Evolutionary conservation across 345 rosid genomes (phyloP).

Genomic region (Excoecaria agallocha): DNA sequence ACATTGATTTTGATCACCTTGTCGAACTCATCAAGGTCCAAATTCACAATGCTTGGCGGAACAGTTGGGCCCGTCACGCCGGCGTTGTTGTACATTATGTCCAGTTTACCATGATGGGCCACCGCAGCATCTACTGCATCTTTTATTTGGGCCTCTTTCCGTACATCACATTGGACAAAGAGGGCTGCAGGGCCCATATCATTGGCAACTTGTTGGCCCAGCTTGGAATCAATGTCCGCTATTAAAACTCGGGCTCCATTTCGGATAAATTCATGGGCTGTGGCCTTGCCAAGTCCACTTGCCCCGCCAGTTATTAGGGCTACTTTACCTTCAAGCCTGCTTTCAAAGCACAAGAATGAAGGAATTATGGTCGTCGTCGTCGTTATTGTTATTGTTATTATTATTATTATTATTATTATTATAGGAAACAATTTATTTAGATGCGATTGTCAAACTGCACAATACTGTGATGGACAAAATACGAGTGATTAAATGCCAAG

Average conservation of each 20-base stretch:
- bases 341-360: not conserved
- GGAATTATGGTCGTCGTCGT: not conserved
- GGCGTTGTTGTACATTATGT: slow-evolving; percentile 77
- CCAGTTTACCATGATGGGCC: slow-evolving; percentile 55
- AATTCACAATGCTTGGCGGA: too few species aligned
- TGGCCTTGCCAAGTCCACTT: slow-evolving; percentile 78
- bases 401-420: too few species aligned
- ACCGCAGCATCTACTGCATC: slow-evolving; percentile 43
- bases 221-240: slow-evolving; percentile 34
- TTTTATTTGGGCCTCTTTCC: slow-evolving; percentile 55
- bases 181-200: slow-evolving; percentile 56
- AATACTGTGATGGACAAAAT: too few species aligned
- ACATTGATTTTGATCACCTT: too few species aligned
- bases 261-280: slow-evolving; percentile 50
- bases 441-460: too few species aligned
- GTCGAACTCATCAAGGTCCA: too few species aligned
- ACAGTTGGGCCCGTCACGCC: too few species aligned
- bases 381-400: too few species aligned
- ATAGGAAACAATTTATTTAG: too few species aligned
- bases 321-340: slow-evolving; percentile 63
- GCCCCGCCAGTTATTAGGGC: too few species aligned
- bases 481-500: too few species aligned
- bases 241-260: slow-evolving; percentile 66
- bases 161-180: slow-evolving; percentile 56
- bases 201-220: slow-evolving; percentile 37